phyloP scores from a whole-genome alignment of 805 yeast species.

The Hanseniaspora clermontiae region DNA sequence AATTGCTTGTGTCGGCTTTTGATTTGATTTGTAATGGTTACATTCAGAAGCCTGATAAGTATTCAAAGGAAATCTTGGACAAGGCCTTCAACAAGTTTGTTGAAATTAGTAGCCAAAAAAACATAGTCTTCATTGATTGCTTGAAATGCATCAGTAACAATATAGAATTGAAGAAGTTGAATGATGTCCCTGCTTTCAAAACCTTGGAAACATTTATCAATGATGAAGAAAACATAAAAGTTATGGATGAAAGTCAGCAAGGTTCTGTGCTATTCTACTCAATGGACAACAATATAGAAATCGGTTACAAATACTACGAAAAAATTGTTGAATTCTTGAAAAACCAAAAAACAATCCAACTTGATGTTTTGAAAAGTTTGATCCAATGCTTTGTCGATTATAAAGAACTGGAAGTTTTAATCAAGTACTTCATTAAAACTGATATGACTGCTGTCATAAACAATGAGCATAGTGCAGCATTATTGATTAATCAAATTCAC shows the following conservation, averaged over 20 bases:
- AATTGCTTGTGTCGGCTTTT: neutral
- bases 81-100: constrained; percentile 2
- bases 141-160: neutral
- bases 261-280: neutral
- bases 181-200: constrained; percentile 4
- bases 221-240: neutral
- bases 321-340: neutral
- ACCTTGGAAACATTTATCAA: constrained; percentile 2
- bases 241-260: neutral
- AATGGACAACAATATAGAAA: constrained; percentile 7
- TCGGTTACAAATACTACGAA: constrained; percentile 8
- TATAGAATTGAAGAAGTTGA: constrained; percentile 5
- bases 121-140: neutral
- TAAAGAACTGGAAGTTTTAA: constrained; percentile 2
- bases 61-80: constrained; percentile 1
- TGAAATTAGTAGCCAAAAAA: neutral
- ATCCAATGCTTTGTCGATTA: constrained; percentile 10
- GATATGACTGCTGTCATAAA: neutral
- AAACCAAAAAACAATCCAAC: neutral
- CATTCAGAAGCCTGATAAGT: neutral
- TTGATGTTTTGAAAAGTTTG: neutral
- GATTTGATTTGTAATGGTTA: constrained; percentile 1
- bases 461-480: neutral
- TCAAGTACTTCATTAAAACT: neutral
- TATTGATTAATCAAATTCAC: neutral